These are phyloP conservation scores for Neurospora hispaniola DNA, from an alignment of 495 filamentous ascomycete genomes.

Conservation along the genomic window DNA sequence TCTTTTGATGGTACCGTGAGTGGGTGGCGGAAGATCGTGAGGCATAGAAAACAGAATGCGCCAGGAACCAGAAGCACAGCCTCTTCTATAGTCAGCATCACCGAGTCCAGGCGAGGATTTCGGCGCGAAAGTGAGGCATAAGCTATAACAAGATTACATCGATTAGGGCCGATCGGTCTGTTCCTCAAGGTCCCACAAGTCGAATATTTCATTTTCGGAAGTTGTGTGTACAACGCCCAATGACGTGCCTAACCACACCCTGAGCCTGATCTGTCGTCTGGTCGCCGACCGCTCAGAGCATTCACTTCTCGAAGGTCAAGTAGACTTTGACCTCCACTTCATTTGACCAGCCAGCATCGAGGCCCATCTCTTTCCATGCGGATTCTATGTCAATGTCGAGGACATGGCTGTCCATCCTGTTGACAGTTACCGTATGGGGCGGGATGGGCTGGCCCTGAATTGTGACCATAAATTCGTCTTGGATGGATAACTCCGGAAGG, in stretches of 20 bases:
- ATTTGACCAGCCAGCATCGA: constrained; percentile 71
- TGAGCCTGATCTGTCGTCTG: neutral
- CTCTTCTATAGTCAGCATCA: neutral
- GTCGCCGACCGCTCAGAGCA: neutral
- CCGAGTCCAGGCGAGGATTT: neutral
- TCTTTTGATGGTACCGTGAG: neutral
- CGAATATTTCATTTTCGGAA: neutral
- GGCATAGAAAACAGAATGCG: neutral
- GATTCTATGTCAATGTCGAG: constrained; percentile 65
- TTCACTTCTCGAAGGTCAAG: constrained; percentile 20
- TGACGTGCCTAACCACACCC: neutral
- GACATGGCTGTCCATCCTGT: constrained; percentile 43
- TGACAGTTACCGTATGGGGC: constrained; percentile 50
- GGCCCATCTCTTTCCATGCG: constrained; percentile 68
- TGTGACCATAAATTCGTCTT: constrained; percentile 62
- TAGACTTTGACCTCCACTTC: constrained; percentile 67
- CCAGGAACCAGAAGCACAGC: neutral
- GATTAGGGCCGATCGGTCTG: neutral
- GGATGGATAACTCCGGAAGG: constrained; percentile 47
- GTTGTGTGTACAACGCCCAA: neutral
- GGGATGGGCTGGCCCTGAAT: constrained; percentile 64
- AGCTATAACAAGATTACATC: neutral
- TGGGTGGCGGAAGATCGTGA: neutral
- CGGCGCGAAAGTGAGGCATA: neutral
- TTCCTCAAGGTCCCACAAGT: neutral